Conservation (phyloP, 2,329 filamentous ascomycete genomes). For the Tolypocladium inflatum region DNA sequence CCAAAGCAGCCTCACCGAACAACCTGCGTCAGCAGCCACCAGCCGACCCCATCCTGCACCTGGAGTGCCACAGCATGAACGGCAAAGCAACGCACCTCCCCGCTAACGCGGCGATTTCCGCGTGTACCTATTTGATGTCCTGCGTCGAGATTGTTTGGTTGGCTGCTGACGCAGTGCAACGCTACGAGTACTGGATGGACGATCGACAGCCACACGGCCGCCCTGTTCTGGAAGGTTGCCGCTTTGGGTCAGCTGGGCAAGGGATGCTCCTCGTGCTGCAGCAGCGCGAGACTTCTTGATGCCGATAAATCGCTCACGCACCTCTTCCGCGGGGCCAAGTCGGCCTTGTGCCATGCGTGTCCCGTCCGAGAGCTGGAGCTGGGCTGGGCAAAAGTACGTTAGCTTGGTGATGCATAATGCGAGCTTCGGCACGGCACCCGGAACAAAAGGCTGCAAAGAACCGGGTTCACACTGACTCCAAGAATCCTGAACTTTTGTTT, state of each 20-base stretch:
- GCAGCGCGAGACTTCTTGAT: neutral
- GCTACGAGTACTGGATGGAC: neutral
- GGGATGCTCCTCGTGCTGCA: neutral
- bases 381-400: neutral
- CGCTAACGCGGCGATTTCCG: neutral
- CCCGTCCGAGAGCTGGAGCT: neutral
- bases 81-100: neutral
- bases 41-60: neutral
- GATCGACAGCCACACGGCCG: neutral
- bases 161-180: neutral
- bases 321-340: neutral
- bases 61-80: neutral
- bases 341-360: neutral
- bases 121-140: neutral
- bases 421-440: neutral
- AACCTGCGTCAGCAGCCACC: neutral
- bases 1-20: neutral
- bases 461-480: neutral
- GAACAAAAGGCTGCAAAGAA: neutral
- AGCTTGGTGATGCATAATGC: neutral
- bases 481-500: neutral
- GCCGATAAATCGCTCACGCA: neutral
- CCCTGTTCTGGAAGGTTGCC: neutral
- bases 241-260: neutral
- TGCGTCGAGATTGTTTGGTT: neutral